Percentiles rank a stretch among this genome's conserved stretches.
Conservation (phyloP, 2,329 filamentous ascomycete genomes). For the Sporothrix dimorphospora region DNA sequence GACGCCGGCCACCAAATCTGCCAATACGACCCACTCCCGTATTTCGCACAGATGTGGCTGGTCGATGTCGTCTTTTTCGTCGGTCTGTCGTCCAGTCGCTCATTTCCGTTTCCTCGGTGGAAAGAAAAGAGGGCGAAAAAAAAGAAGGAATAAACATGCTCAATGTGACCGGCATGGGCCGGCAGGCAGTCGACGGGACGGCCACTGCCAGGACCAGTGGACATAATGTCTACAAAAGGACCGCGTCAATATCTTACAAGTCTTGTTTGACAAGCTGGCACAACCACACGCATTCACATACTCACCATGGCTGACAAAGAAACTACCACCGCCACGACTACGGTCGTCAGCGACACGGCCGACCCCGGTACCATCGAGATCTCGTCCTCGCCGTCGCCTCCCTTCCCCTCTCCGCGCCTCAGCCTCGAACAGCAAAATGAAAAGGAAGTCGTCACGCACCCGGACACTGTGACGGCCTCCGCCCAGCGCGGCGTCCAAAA, state of each 20-base stretch:
- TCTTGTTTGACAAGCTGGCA: neutral
- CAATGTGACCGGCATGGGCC: neutral
- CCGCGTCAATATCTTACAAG: neutral
- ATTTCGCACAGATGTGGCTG: neutral
- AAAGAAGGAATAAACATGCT: constrained; percentile 12
- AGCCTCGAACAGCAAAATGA: constrained; percentile 33
- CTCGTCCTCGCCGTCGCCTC: too few relatives aligned
- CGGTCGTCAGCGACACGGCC: neutral
- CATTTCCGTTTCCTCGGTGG: too few relatives aligned
- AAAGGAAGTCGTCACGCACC: constrained; percentile 29
- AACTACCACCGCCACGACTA: neutral
- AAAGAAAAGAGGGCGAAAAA: too few relatives aligned
- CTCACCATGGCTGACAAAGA: neutral
- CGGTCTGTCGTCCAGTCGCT: neutral
- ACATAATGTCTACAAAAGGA: neutral
- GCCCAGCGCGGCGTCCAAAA: constrained; percentile 52
- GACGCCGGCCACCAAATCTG: too few relatives aligned
- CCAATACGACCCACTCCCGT: neutral
- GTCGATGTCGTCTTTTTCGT: neutral
- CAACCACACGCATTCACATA: neutral
- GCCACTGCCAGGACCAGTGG: neutral
- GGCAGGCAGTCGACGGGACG: neutral
- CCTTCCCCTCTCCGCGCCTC: constrained; percentile 14
- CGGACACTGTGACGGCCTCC: constrained; percentile 30
- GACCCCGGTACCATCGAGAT: neutral